Conservation (phyloP, 1,284 basidiomycete genomes). For the Cryptococcus hybrid region DNA sequence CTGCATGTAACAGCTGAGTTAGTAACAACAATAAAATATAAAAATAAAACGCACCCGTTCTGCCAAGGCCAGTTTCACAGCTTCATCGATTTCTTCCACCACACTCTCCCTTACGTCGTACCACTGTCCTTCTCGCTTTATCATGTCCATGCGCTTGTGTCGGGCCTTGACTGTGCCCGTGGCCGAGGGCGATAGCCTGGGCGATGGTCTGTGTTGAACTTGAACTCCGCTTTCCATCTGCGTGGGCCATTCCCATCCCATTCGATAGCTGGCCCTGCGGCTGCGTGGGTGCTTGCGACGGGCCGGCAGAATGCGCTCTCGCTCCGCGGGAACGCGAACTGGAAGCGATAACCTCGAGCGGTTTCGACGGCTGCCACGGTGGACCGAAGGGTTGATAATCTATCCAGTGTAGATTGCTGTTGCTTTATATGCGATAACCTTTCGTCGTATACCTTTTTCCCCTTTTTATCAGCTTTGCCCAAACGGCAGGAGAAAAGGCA, state of each 20-base stretch:
- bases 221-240: not conserved
- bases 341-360: constrained; percentile 34
- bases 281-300: not conserved
- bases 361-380: constrained; percentile 34
- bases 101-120: constrained; percentile 39
- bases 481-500: too few species aligned
- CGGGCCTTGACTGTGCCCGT: too few species aligned
- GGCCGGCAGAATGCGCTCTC: too few species aligned
- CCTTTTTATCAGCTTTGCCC: too few species aligned
- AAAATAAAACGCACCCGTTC: constrained; percentile 32
- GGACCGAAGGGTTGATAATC: constrained; percentile 31
- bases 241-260: not conserved
- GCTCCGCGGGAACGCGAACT: constrained; percentile 12
- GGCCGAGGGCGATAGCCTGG: constrained; percentile 8
- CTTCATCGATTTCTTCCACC: constrained; percentile 27
- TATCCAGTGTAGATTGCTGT: constrained; percentile 24
- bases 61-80: constrained; percentile 26
- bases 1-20: constrained; percentile 24
- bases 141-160: too few species aligned
- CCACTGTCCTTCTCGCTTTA: constrained; percentile 16
- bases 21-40: constrained; percentile 14
- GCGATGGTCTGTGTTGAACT: constrained; percentile 11
- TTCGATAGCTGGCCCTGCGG: too few species aligned
- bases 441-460: constrained; percentile 29
- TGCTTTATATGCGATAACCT: constrained; percentile 32